A percentile compares a stretch with the other conserved stretches of the same genome.
Evolutionary conservation across 129 eudicot genomes (phyloP).

Genomic region (Dittrichia graveolens): DNA sequence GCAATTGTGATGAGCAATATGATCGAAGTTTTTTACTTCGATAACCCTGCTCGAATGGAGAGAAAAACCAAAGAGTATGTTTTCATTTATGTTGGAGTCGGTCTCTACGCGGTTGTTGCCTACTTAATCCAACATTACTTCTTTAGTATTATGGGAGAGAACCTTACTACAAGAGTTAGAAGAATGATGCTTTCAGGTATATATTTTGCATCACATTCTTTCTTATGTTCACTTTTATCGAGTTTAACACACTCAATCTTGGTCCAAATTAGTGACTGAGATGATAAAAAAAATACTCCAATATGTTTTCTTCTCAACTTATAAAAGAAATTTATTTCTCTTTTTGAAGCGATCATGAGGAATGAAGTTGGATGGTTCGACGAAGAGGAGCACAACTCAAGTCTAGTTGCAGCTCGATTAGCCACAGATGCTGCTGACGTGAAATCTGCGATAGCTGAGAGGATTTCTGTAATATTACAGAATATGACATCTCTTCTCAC

Average conservation of each 20-base stretch:
- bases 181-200: slow-evolving; percentile 98
- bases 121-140: slow-evolving; percentile 96
- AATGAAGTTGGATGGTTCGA: slow-evolving; percentile 99
- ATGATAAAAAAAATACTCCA: too few species aligned
- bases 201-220: background rate
- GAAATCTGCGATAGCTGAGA: slow-evolving; percentile 94
- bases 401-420: slow-evolving; percentile 86
- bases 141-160: slow-evolving; percentile 99
- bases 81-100: slow-evolving; percentile 89
- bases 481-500: slow-evolving; percentile 98
- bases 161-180: slow-evolving; percentile 91
- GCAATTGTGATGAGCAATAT: slow-evolving; percentile 98
- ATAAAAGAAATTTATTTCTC: background rate
- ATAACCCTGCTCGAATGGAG: slow-evolving; percentile 80
- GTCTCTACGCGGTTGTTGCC: slow-evolving; percentile 93
- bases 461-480: slow-evolving; percentile 94
- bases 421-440: slow-evolving; percentile 98
- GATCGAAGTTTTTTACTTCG: slow-evolving; percentile 93
- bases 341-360: slow-evolving; percentile 76
- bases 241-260: too few species aligned
- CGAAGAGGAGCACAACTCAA: slow-evolving; percentile 97
- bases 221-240: background rate
- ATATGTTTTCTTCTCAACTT: background rate
- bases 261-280: too few species aligned
- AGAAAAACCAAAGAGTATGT: slow-evolving; percentile 94